Conservation (phyloP, 1,284 basidiomycete genomes). For the Gymnopus androsaceus region DNA sequence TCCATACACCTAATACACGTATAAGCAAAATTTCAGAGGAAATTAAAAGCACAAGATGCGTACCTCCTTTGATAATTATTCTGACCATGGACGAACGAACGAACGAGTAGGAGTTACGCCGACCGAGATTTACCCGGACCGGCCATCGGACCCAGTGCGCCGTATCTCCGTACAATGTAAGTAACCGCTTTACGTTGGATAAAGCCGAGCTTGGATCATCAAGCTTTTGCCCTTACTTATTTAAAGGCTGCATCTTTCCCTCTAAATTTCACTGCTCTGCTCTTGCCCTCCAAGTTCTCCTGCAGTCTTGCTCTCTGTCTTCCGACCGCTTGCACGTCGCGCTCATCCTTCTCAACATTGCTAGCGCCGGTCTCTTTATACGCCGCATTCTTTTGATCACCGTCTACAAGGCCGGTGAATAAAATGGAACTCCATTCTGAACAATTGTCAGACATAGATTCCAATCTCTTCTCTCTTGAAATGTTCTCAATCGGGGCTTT, state of each 20-base stretch:
- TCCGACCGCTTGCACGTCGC: conserved; percentile 7
- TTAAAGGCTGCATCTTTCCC: conserved; percentile 14
- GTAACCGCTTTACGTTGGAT: too few relatives aligned
- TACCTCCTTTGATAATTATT: conserved; percentile 86
- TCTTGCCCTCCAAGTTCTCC: conserved; percentile 18
- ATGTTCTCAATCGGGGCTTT: not conserved
- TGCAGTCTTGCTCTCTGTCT: conserved; percentile 12
- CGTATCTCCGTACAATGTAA: not conserved
- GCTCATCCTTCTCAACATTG: conserved; percentile 18
- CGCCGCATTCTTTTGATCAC: conserved; percentile 38
- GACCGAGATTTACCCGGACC: too few relatives aligned
- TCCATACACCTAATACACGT: conserved; percentile 61
- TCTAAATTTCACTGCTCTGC: conserved; percentile 11
- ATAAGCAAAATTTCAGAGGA: conserved; percentile 12
- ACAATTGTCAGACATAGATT: conserved; percentile 32
- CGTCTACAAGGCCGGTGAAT: conserved; percentile 25
- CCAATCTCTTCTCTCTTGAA: conserved; percentile 14
- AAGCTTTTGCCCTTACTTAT: not conserved
- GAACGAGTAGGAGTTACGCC: too few relatives aligned
- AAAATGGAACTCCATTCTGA: conserved; percentile 22
- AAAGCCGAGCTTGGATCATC: conserved; percentile 4
- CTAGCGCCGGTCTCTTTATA: conserved; percentile 17
- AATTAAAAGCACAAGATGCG: not conserved
- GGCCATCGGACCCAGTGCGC: not conserved
- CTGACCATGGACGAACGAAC: conserved; percentile 82